Base-by-base conservation (phyloP, 768 basidiomycete genomes). In the Pseudohyphozyma bogoriensis region DNA sequence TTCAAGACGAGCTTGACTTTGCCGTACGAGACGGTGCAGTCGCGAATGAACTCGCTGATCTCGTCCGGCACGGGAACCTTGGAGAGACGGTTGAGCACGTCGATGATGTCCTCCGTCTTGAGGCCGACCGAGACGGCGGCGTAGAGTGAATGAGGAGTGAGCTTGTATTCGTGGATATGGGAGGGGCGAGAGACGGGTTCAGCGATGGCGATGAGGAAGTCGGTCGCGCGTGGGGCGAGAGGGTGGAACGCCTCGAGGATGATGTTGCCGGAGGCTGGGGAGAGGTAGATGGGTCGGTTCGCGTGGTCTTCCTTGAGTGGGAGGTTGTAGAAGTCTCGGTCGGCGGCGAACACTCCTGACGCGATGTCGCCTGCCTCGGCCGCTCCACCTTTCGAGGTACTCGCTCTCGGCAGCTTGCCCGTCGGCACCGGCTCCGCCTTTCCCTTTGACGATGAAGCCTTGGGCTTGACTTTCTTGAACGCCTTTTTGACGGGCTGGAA, bases 131-230 rank as follows among this genome's bases (percentile, higher is more conserved):
- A 96, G 63, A 99, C 93, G 52, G 95, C 95, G 62, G 95, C 95
- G 74, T 99, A 97, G 20, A 99, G 79, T 22, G 93, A 97, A 75
- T 97, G 95, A 47, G 91, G 86, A 59, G 93, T 97, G 72, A 99
- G 83, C 76, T 93, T 90, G 80, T 97, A 99, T 78, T 97, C 95
- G 77, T 99, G 93, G 64, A 97, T 92, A 76, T 93, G 90, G 51
- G 89, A 85, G 55, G 95, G 95, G 79, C 93, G 93, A 80, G 91
- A 96, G 70, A 97, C 91, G 68, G 95, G 95, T 75, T 99, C 95
- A 70, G 89, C 89, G 52, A 99, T 97, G 40, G 95, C 93, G 46
- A 93, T 89, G 47, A 99, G 80, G 71, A 99, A 97, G 72, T 99
- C 95, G 74, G 97, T 95, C 5, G 95, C 95, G 75, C 93, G 90